Evolutionary conservation across 352 stramenopile genomes (phyloP).

Genomic region (Phytophthora megakarya): DNA sequence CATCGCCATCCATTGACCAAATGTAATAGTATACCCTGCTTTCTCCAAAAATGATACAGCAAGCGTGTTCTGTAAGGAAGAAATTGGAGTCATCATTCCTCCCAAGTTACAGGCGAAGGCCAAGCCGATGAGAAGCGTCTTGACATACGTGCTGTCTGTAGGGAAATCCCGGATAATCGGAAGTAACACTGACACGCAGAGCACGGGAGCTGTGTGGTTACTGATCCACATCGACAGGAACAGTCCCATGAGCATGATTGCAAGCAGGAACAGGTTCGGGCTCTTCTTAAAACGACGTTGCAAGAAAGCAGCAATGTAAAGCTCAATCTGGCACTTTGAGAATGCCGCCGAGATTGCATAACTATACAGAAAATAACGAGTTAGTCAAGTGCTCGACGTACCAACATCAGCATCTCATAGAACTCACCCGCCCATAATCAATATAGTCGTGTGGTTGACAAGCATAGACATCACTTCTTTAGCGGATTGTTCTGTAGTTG

Average conservation of each 20-base stretch:
- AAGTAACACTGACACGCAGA: conserved; percentile 91
- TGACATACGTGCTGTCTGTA: conserved; percentile 85
- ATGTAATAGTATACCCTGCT: conserved; percentile 86
- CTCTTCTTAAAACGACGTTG: conserved; percentile 90
- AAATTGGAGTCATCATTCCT: conserved; percentile 94
- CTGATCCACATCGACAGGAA: conserved; percentile 95
- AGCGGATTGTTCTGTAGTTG: conserved; percentile 63
- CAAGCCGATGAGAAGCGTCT: conserved; percentile 91
- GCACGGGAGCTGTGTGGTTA: conserved; percentile 92
- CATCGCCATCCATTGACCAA: conserved; percentile 91
- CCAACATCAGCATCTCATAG: not conserved
- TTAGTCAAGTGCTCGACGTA: conserved; percentile 1
- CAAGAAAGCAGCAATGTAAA: conserved; percentile 90
- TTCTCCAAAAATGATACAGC: conserved; percentile 89
- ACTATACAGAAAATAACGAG: conserved; percentile 20
- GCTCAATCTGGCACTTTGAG: conserved; percentile 91
- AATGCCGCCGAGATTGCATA: conserved; percentile 92
- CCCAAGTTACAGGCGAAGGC: conserved; percentile 94
- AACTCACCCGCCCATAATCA: conserved; percentile 91
- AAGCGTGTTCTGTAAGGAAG: conserved; percentile 90
- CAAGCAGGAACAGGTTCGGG: conserved; percentile 89
- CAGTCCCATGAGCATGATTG: conserved; percentile 93
- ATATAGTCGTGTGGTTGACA: conserved; percentile 93
- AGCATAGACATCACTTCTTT: conserved; percentile 91
- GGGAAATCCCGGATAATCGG: conserved; percentile 91